phyloP scores from a whole-genome alignment of 768 basidiomycete genomes.

The Suillus spraguei region DNA sequence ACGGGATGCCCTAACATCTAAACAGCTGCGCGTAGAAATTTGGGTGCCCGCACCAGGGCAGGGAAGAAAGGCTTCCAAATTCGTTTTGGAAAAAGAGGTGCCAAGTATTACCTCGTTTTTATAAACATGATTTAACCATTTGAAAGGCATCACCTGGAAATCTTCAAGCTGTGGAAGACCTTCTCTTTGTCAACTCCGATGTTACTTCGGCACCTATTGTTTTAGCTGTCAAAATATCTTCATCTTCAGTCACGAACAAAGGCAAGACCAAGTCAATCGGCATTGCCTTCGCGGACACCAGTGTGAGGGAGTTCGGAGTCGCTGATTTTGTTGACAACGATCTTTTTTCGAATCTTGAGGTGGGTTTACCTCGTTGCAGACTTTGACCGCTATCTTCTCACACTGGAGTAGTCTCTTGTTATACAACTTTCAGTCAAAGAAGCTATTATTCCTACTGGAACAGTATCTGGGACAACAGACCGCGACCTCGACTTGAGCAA shows the following conservation, averaged over 20 bases:
- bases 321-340: constrained; percentile 95
- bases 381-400: constrained; percentile 6
- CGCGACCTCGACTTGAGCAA: constrained; percentile 89
- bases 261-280: constrained; percentile 77
- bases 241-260: constrained; percentile 50
- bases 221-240: constrained; percentile 81
- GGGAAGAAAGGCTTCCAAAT: constrained; percentile 75
- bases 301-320: constrained; percentile 81
- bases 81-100: constrained; percentile 81
- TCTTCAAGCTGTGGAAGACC: constrained; percentile 73
- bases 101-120: constrained; percentile 16
- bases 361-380: constrained; percentile 31
- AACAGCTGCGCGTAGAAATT: constrained; percentile 92
- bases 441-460: constrained; percentile 81
- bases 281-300: constrained; percentile 91
- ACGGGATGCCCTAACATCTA: constrained; percentile 85
- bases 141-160: constrained; percentile 75
- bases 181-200: constrained; percentile 83
- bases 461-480: constrained; percentile 69
- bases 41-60: constrained; percentile 76
- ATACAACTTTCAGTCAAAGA: constrained; percentile 99
- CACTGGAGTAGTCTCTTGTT: constrained; percentile 69
- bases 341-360: constrained; percentile 94
- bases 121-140: constrained; percentile 24
- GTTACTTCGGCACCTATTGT: constrained; percentile 84